Conservation (phyloP, 192 early-diverging fungal species). For the Coemansia sp. region DNA sequence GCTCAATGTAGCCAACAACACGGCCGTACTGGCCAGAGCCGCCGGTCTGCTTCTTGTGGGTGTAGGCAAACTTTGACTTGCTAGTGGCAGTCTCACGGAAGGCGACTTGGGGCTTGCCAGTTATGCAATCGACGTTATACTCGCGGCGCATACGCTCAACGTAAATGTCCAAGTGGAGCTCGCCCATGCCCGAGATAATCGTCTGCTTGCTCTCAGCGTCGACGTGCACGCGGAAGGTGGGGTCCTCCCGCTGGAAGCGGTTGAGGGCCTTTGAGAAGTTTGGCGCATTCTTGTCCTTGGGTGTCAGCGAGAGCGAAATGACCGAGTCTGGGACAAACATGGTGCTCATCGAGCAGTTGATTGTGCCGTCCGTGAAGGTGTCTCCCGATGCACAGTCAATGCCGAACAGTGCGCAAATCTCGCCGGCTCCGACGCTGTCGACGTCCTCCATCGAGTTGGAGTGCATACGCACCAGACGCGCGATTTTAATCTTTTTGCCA, state of each 20-base stretch:
- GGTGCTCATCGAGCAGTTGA: slow-evolving; percentile 89
- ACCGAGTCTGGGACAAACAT: slow-evolving; percentile 98
- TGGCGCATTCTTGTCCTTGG: slow-evolving; percentile 86
- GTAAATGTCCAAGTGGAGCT: slow-evolving; percentile 89
- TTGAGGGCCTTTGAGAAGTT: slow-evolving; percentile 74
- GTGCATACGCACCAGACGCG: slow-evolving; percentile 97
- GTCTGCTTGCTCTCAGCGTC: slow-evolving; percentile 85
- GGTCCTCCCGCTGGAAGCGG: slow-evolving; percentile 85
- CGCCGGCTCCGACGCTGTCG: slow-evolving; percentile 87
- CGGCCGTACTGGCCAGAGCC: slow-evolving; percentile 96
- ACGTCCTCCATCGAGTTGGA: slow-evolving; percentile 99
- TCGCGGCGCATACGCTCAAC: slow-evolving; percentile 99
- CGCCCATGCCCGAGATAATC: slow-evolving; percentile 89
- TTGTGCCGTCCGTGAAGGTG: slow-evolving; percentile 91
- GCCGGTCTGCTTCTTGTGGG: slow-evolving; percentile 98
- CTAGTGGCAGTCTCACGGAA: slow-evolving; percentile 92
- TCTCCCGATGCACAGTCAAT: slow-evolving; percentile 97
- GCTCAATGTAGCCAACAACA: slow-evolving; percentile 91
- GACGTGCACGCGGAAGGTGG: slow-evolving; percentile 82
- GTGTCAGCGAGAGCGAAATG: slow-evolving; percentile 90
- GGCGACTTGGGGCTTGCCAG: slow-evolving; percentile 97
- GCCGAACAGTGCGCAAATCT: slow-evolving; percentile 98
- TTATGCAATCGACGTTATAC: slow-evolving; percentile 93
- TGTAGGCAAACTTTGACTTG: slow-evolving; percentile 86
- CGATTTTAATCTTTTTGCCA: slow-evolving; percentile 94